These are phyloP conservation scores for Tulasnella sp. DNA, from an alignment of 768 basidiomycete genomes.

Conservation along the genomic window DNA sequence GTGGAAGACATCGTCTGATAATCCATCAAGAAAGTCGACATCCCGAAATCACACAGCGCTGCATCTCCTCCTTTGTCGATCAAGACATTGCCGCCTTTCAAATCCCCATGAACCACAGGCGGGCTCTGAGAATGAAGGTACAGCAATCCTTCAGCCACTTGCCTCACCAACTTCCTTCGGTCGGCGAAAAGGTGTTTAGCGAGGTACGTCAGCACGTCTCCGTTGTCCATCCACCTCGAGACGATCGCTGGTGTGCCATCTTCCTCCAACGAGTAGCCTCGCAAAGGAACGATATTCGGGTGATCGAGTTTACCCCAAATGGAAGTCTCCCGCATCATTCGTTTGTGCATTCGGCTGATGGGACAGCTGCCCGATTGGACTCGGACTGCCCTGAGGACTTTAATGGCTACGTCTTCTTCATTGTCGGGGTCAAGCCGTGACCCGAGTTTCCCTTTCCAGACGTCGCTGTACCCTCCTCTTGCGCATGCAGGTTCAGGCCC, in stretches of 20 bases:
- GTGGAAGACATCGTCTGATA: conserved; percentile 12
- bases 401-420: conserved; percentile 17
- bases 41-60: conserved; percentile 28
- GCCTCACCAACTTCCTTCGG: conserved; percentile 29
- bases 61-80: conserved; percentile 25
- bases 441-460: conserved; percentile 20
- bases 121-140: conserved; percentile 30
- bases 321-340: conserved; percentile 22
- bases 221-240: conserved; percentile 28
- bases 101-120: conserved; percentile 31
- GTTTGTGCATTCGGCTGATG: conserved; percentile 15
- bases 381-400: conserved; percentile 28
- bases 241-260: conserved; percentile 26
- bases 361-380: background rate
- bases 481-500: background rate
- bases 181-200: conserved; percentile 25
- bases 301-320: conserved; percentile 24
- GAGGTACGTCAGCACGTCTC: conserved; percentile 26
- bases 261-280: conserved; percentile 19
- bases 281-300: conserved; percentile 23
- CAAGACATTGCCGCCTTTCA: conserved; percentile 34
- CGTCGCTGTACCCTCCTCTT: conserved; percentile 33
- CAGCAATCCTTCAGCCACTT: conserved; percentile 29
- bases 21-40: conserved; percentile 22
- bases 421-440: background rate